Conservation (phyloP, 371 early-diverging fungal species). For the Apophysomyces trapeziformis region DNA sequence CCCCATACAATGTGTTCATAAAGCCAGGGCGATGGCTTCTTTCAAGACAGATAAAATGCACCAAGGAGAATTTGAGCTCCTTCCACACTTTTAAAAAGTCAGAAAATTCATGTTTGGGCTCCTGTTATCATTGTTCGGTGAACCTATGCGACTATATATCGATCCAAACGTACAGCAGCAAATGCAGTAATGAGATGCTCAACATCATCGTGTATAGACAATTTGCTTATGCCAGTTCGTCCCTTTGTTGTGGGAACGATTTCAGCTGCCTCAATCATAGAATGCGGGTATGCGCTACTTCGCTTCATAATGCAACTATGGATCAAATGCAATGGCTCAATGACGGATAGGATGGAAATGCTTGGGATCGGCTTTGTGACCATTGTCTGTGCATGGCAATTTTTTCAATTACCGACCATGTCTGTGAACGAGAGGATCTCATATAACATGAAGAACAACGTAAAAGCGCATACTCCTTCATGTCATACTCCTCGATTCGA, state of each 20-base stretch:
- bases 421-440: too few relatives aligned
- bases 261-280: not conserved
- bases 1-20: conserved; percentile 12
- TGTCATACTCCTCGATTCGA: too few relatives aligned
- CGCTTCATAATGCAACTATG: not conserved
- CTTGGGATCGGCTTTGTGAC: not conserved
- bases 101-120: conserved; percentile 4
- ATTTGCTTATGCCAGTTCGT: not conserved
- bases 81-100: conserved; percentile 10
- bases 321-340: not conserved
- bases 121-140: conserved; percentile 7
- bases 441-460: too few relatives aligned
- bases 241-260: conserved; percentile 3
- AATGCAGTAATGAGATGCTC: conserved; percentile 7
- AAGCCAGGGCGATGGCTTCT: conserved; percentile 5
- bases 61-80: conserved; percentile 11
- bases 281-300: not conserved
- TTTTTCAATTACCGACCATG: too few relatives aligned
- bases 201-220: not conserved
- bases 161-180: not conserved
- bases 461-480: too few relatives aligned
- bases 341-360: not conserved
- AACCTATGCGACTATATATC: not conserved
- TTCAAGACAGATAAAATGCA: conserved; percentile 13
- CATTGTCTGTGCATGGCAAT: too few relatives aligned